These are phyloP conservation scores for Hypocrella siamensis DNA, from an alignment of 2,329 filamentous ascomycete species.

Conservation along the genomic window DNA sequence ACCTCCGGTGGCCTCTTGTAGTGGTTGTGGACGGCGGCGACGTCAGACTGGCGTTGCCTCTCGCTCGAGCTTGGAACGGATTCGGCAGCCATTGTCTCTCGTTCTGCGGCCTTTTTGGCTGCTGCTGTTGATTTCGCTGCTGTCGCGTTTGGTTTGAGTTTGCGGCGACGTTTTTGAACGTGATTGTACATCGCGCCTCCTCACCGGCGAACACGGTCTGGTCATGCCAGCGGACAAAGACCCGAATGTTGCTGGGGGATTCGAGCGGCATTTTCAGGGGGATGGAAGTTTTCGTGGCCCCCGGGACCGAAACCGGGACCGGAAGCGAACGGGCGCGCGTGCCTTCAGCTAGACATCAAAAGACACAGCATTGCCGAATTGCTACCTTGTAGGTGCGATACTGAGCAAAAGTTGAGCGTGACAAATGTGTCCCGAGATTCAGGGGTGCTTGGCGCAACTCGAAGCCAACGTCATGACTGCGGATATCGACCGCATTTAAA, in stretches of 20 bases:
- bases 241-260: slow-evolving; percentile 59
- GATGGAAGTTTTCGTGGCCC: too few relatives aligned
- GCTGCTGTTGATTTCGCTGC: slow-evolving; percentile 10
- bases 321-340: too few relatives aligned
- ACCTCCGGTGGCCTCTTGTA: slow-evolving; percentile 42
- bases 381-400: too few relatives aligned
- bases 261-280: slow-evolving; percentile 30
- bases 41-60: slow-evolving; percentile 26
- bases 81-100: slow-evolving; percentile 24
- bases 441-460: too few relatives aligned
- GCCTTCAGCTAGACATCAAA: too few relatives aligned
- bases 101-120: slow-evolving; percentile 8
- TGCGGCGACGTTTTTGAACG: slow-evolving; percentile 72
- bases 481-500: too few relatives aligned
- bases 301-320: too few relatives aligned
- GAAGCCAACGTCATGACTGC: slow-evolving; percentile 5
- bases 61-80: slow-evolving; percentile 25
- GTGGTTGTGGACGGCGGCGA: slow-evolving; percentile 24
- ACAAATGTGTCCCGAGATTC: too few relatives aligned
- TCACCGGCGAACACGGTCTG: slow-evolving; percentile 93
- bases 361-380: too few relatives aligned
- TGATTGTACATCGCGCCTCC: slow-evolving; percentile 88
- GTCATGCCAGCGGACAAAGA: slow-evolving; percentile 90
- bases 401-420: too few relatives aligned
- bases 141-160: slow-evolving; percentile 15